Base-by-base conservation (phyloP, 1,284 basidiomycete species). In the Fomitopsis palustris region DNA sequence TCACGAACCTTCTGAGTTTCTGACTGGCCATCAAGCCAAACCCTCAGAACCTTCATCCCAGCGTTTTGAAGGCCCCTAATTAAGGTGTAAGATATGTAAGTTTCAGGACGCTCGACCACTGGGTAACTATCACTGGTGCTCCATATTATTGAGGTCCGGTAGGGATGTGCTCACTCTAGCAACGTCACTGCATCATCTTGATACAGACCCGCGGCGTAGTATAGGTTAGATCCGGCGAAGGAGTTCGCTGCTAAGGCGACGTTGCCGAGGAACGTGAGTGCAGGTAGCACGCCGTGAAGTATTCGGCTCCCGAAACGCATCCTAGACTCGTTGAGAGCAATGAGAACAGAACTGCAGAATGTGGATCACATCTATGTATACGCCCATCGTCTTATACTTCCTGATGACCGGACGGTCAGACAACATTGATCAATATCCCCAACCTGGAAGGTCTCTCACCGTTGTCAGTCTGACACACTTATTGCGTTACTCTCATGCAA, bases 11-110 rank as follows among this genome's bases (percentile, higher is more conserved):
- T 73, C 45, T 69, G 67, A 17, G 63, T 62, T n/a, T 61, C 63
- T 1, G 69, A 68, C 59, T 74, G 64, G 3, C 69, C 72, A 49
- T 72, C 71, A 12, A 73, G 65, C 72, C 72, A 75, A 12, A 75
- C 72, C 21, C 72, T 66, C 14, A 72, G 63, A 16, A 72, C 70
- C 54, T 72, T 71, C 70, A 74, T 69, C 5, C 66, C 64, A 1
- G 72, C 72, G 54, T 63, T 68, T 54, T 70, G 63, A 53, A 75
- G 52, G 27, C 64, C 70, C 21, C 70, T 72, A 55, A 35, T 5
- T 25, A 27, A 8, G 8, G 21, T 42, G 8, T 5, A 6, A 14
- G 7, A 27, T 17, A 31, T 14, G 25, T 49, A 6, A 31, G 37
- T n/a, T 53, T 33, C 35, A 41, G 12, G 37, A 53, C 42, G 52